These are phyloP conservation scores for Cutaneotrichosporon sp. DNA, from an alignment of 1,284 basidiomycete species.

Conservation along the genomic window DNA sequence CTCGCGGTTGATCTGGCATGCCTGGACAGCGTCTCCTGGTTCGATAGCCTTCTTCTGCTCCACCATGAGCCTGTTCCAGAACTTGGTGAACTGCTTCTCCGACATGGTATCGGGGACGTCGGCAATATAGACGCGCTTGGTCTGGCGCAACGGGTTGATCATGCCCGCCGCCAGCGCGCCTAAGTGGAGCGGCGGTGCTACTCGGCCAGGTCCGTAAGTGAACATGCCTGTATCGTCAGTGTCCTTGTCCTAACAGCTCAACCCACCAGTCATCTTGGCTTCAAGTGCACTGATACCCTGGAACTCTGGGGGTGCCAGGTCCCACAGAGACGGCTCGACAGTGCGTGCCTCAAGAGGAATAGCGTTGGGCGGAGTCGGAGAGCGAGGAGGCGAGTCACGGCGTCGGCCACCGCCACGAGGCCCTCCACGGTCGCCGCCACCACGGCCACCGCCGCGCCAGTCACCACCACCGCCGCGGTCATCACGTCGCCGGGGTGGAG, in stretches of 20 bases:
- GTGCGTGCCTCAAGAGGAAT: constrained; percentile 77
- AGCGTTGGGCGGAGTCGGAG: constrained; percentile 83
- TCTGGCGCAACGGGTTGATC: constrained; percentile 81
- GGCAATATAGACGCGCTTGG: constrained; percentile 90
- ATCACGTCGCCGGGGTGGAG: constrained; percentile 15
- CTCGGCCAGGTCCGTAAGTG: constrained; percentile 42
- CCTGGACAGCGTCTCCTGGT: constrained; percentile 83
- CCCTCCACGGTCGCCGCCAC: constrained; percentile 30
- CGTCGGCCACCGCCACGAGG: constrained; percentile 47
- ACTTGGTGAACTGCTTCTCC: constrained; percentile 79
- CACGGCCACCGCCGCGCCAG: constrained; percentile 23
- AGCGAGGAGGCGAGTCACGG: constrained; percentile 59
- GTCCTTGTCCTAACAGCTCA: neutral
- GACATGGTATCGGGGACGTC: constrained; percentile 88
- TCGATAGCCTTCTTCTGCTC: constrained; percentile 76
- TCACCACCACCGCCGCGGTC: constrained; percentile 33
- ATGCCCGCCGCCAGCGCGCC: constrained; percentile 52
- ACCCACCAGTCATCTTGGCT: constrained; percentile 88
- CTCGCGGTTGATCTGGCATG: constrained; percentile 92
- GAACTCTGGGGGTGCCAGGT: constrained; percentile 89
- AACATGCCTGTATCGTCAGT: constrained; percentile 39
- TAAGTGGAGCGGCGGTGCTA: constrained; percentile 42
- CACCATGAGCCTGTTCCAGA: constrained; percentile 93
- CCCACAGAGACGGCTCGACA: constrained; percentile 87
- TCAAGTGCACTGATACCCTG: constrained; percentile 91